Base-by-base conservation (phyloP, 352 stramenopile genomes). In the Pythium myriotylum region DNA sequence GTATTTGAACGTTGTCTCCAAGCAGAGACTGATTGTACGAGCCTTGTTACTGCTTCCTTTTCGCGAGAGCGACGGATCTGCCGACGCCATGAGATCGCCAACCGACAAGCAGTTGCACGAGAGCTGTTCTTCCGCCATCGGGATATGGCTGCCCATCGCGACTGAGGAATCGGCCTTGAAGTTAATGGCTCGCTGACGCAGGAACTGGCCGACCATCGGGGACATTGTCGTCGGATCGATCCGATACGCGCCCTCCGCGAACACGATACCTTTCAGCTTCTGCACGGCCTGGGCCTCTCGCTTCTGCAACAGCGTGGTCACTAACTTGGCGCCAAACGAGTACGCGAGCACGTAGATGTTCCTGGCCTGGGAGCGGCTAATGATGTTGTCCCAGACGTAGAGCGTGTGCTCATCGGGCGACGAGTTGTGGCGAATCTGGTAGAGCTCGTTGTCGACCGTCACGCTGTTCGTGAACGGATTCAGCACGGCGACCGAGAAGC, bases 401-500 rank as follows among this genome's bases (percentile, higher is more conserved):
- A 87, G 61, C 60, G 74, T 79, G 58, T 92, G 81, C 51, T 91
- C 81, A 49, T 92, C 81, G 0, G 84, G 72, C 4, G 78, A 78
- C 12, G 76, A 67, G 54, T 78, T 89, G 33, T 73, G 68, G 19
- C 80, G 80, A 58, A 92, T 92, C 45, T 74, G 74, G 22, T 79
- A 72, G 2, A 73, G 62, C 33, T 85, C 64, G 54, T 84, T 84
- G 39, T 52, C 68, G 29, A 90, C 68, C 12, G 72, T 91, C 45
- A 91, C 78, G 43, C 75, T 90, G 65, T 90, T 91, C 1, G 74
- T 93, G 27, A 81, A 87, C 9, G 84, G 84, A 27, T 93, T 91
- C 5, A 91, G 54, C 42, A 93, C 82, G 3, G 68, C 74, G 29
- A 91, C 79, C 1, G 68, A 78, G 45, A 89, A 87, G 1, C 72